These are phyloP conservation scores for Trypanosoma lewisi DNA, from an alignment of 208 protist genomes.

Conservation along the genomic window DNA sequence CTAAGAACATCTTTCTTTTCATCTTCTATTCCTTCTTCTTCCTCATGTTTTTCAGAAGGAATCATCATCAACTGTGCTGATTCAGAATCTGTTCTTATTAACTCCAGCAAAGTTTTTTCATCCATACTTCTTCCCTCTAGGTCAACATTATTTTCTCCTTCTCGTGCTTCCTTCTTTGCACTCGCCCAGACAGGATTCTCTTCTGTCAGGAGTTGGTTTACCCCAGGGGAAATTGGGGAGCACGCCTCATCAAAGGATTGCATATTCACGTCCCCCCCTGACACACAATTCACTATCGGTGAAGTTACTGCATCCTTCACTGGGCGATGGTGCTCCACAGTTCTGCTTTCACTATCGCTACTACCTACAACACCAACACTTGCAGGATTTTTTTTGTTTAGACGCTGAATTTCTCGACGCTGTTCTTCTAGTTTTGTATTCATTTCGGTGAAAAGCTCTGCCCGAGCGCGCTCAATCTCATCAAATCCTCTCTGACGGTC, in stretches of 20 bases:
- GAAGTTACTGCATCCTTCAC: constrained; percentile 16
- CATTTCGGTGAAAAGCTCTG: constrained; percentile 78
- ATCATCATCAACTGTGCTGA: not conserved
- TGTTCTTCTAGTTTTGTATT: constrained; percentile 66
- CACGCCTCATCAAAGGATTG: not conserved
- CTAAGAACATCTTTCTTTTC: not conserved
- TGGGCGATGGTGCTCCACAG: not conserved
- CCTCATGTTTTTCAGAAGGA: not conserved
- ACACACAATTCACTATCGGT: constrained; percentile 3
- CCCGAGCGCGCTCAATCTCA: constrained; percentile 71
- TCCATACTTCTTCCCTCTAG: not conserved
- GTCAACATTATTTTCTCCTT: not conserved
- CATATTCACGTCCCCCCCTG: not conserved
- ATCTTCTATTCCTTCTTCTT: not conserved
- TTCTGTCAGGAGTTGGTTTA: not conserved
- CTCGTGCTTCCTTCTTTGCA: not conserved
- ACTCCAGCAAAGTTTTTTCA: constrained; percentile 2
- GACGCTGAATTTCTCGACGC: constrained; percentile 50
- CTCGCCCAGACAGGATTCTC: not conserved
- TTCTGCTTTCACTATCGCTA: not conserved
- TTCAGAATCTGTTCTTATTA: not conserved
- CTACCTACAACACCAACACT: not conserved
- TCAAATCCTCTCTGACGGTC: constrained; percentile 66
- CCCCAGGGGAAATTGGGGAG: not conserved
- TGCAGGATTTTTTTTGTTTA: constrained; percentile 18